These are phyloP conservation scores for Tetrapyrgos nigripes DNA, from an alignment of 1,284 basidiomycete genomes.

Conservation along the genomic window DNA sequence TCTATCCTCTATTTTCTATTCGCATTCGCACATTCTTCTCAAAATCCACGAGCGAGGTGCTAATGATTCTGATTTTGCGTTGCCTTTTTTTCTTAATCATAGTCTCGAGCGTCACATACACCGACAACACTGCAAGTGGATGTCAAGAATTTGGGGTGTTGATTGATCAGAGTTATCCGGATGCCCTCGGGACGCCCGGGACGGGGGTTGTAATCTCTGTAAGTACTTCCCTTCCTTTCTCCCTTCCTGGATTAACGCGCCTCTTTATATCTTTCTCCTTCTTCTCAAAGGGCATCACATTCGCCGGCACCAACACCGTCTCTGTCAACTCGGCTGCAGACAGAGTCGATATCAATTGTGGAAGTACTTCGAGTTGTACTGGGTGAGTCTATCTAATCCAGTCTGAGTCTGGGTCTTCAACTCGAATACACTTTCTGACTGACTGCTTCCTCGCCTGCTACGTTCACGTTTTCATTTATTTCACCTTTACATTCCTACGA, in stretches of 20 bases:
- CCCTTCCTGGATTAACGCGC: not conserved
- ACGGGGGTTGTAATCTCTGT: constrained; percentile 44
- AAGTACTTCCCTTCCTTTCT: not conserved
- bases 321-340: constrained; percentile 10
- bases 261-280: not conserved
- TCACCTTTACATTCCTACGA: too few relatives aligned
- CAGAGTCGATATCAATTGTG: constrained; percentile 14
- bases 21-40: too few relatives aligned
- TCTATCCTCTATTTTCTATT: not conserved
- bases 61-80: too few relatives aligned
- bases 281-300: constrained; percentile 1
- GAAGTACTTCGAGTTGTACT: constrained; percentile 20
- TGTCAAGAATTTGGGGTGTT: constrained; percentile 49
- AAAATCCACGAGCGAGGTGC: too few relatives aligned
- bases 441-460: not conserved
- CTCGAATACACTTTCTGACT: not conserved
- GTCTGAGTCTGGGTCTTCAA: too few relatives aligned
- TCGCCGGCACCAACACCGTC: constrained; percentile 11
- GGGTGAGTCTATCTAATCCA: constrained; percentile 9
- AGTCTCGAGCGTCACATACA: constrained; percentile 50
- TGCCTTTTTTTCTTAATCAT: not conserved
- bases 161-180: constrained; percentile 56
- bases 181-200: constrained; percentile 51
- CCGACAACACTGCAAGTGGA: constrained; percentile 50
- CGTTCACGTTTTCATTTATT: not conserved